These are phyloP conservation scores for Linnemannia schmuckeri DNA, from an alignment of 192 early-diverging fungal genomes.

Conservation along the genomic window DNA sequence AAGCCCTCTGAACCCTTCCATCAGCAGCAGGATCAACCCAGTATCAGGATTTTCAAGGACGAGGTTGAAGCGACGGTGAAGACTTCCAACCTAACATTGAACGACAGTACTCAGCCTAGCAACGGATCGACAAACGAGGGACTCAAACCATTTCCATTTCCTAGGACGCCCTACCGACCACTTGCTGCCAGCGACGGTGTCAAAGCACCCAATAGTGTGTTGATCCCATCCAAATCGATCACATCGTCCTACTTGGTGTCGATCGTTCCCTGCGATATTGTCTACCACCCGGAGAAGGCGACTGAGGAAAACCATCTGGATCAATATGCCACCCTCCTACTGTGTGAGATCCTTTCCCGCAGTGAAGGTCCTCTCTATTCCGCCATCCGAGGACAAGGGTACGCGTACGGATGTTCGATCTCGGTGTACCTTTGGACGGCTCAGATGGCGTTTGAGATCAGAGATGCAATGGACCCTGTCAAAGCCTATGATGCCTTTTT, in stretches of 20 bases:
- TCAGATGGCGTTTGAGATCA: conserved; percentile 55
- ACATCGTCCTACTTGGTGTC: conserved; percentile 61
- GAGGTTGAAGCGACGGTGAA: conserved; percentile 41
- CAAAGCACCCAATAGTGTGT: conserved; percentile 54
- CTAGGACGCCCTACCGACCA: conserved; percentile 57
- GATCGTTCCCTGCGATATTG: conserved; percentile 61
- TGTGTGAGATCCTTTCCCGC: conserved; percentile 78
- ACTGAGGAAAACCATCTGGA: conserved; percentile 59
- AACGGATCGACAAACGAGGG: background rate
- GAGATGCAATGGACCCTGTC: conserved; percentile 49
- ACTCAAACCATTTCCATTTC: conserved; percentile 58
- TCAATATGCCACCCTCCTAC: conserved; percentile 67
- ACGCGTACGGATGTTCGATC: conserved; percentile 80
- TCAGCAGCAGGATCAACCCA: conserved; percentile 50
- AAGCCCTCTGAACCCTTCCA: conserved; percentile 54
- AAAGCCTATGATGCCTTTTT: conserved; percentile 56
- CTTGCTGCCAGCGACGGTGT: conserved; percentile 16
- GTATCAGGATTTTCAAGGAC: conserved; percentile 30
- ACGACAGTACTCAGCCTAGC: conserved; percentile 12
- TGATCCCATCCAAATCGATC: conserved; percentile 61
- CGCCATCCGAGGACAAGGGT: conserved; percentile 80
- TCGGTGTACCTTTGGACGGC: conserved; percentile 68
- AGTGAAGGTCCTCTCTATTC: conserved; percentile 84
- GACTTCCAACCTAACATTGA: conserved; percentile 36
- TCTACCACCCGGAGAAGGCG: conserved; percentile 49